These are phyloP conservation scores for Diaporthe vexans DNA, from an alignment of 2,329 filamentous ascomycete species.

Conservation along the genomic window DNA sequence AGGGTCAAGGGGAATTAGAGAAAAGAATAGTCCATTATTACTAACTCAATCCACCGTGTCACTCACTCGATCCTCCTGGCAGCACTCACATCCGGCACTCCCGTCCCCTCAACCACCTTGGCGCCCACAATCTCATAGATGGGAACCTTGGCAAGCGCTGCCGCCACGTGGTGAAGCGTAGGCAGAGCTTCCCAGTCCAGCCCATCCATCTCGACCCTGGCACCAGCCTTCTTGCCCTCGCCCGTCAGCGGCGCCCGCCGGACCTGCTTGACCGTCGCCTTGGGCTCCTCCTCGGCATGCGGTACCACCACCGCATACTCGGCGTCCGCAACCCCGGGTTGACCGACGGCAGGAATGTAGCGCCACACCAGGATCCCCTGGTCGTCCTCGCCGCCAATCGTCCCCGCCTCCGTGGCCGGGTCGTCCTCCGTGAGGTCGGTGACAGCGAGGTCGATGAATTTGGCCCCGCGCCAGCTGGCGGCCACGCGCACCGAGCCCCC, in stretches of 20 bases:
- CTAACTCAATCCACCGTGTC: too few species aligned
- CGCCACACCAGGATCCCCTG: constrained; percentile 42
- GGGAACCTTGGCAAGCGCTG: constrained; percentile 67
- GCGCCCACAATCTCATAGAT: constrained; percentile 68
- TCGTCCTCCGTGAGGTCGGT: constrained; percentile 43
- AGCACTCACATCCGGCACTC: constrained; percentile 40
- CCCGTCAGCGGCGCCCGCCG: constrained; percentile 47
- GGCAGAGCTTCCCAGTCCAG: constrained; percentile 68
- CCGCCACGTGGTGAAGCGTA: constrained; percentile 71
- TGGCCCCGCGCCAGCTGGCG: constrained; percentile 57
- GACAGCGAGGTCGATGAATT: constrained; percentile 45
- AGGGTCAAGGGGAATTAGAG: too few species aligned
- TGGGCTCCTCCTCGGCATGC: constrained; percentile 51
- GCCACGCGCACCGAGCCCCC: constrained; percentile 54
- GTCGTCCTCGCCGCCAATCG: constrained; percentile 47
- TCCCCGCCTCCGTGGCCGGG: constrained; percentile 44
- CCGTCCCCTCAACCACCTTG: constrained; percentile 66
- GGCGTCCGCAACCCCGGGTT: constrained; percentile 60
- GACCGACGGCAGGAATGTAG: constrained; percentile 39
- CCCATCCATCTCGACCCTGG: constrained; percentile 61
- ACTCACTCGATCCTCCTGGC: constrained; percentile 41
- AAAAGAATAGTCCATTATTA: background rate
- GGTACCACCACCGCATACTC: constrained; percentile 63
- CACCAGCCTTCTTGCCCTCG: constrained; percentile 44
- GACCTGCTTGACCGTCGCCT: constrained; percentile 51